Evolutionary conservation across 371 early-diverging fungal species (phyloP).

Genomic region (Saksenaea oblongispora): DNA sequence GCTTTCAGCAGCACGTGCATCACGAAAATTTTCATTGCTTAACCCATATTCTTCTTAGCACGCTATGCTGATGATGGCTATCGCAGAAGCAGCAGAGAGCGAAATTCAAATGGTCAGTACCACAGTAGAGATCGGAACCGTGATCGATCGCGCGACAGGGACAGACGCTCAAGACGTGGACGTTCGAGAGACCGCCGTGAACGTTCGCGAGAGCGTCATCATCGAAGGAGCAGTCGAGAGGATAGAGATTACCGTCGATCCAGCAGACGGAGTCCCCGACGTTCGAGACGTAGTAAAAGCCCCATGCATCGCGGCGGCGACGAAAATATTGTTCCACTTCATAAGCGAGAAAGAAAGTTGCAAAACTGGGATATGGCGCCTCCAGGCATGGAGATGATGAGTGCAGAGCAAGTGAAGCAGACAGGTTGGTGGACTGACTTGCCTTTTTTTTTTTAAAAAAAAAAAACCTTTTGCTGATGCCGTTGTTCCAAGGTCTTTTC

Average conservation of each 20-base stretch:
- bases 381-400: constrained; percentile 88
- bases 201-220: constrained; percentile 34
- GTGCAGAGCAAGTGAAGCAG: constrained; percentile 88
- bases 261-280: constrained; percentile 10
- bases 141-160: constrained; percentile 36
- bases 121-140: constrained; percentile 14
- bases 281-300: neutral
- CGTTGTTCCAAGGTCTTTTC: constrained; percentile 70
- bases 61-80: neutral
- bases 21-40: neutral
- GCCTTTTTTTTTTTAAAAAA: neutral
- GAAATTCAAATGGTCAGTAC: neutral
- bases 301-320: constrained; percentile 52
- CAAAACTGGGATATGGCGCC: constrained; percentile 95
- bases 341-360: constrained; percentile 78
- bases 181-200: constrained; percentile 40
- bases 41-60: neutral
- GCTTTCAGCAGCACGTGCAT: neutral
- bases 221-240: constrained; percentile 24
- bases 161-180: constrained; percentile 29
- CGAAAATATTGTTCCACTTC: constrained; percentile 69
- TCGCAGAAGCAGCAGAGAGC: neutral
- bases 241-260: constrained; percentile 37
- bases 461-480: neutral
- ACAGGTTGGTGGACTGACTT: constrained; percentile 58